Percentiles rank a stretch among this genome's conserved stretches.
Evolutionary conservation across 164 flowering plant genomes (phyloP).

Genomic region (Warburgia ugandensis): DNA sequence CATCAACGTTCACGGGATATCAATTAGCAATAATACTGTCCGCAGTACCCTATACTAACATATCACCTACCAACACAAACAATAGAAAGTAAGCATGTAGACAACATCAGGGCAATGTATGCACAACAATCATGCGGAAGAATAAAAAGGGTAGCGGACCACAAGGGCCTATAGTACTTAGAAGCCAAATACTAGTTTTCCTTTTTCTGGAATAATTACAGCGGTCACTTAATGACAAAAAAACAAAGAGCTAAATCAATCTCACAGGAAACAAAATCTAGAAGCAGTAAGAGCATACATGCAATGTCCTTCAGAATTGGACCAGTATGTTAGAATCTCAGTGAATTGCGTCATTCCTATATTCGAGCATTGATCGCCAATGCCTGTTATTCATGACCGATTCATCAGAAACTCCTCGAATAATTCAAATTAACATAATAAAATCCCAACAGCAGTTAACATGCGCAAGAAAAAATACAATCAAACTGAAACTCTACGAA

Average conservation of each 20-base stretch:
- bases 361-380: slow-evolving; percentile 72
- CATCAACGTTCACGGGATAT: no score
- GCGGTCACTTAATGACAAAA: background rate
- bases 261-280: background rate
- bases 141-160: background rate
- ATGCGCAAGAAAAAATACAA: background rate
- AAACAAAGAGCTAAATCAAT: background rate
- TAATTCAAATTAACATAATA: no score
- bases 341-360: slow-evolving; percentile 55
- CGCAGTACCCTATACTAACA: no score
- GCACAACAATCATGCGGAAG: background rate
- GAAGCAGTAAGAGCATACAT: slow-evolving; percentile 34
- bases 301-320: slow-evolving; percentile 72
- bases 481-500: background rate
- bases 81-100: no score
- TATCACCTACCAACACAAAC: no score
- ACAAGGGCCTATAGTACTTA: no score
- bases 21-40: no score
- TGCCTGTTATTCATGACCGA: slow-evolving; percentile 42
- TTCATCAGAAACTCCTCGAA: background rate
- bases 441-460: background rate
- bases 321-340: slow-evolving; percentile 36
- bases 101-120: no score
- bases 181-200: background rate
- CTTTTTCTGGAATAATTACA: background rate